phyloP scores from a whole-genome alignment of 352 stramenopile species.

The Phytophthora multivora region DNA sequence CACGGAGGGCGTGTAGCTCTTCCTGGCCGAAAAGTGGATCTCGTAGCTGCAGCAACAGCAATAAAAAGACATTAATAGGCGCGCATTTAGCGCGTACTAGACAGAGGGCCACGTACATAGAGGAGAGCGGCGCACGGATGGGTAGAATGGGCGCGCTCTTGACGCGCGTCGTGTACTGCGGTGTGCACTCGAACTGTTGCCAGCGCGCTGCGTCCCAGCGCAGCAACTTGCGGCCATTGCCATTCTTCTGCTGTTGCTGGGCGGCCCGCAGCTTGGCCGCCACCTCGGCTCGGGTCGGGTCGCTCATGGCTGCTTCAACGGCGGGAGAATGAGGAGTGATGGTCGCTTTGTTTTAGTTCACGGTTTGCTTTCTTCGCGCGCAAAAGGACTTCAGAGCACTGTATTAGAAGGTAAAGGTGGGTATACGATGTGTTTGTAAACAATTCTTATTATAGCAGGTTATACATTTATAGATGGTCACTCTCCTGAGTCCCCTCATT shows the following conservation, averaged over 20 bases:
- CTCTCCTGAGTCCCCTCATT: too few species aligned
- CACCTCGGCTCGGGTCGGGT: slow-evolving; percentile 36
- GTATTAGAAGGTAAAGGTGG: background rate
- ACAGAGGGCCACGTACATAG: slow-evolving; percentile 50
- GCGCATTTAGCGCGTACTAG: background rate
- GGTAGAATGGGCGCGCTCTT: slow-evolving; percentile 66
- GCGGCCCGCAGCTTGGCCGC: slow-evolving; percentile 45
- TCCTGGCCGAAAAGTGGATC: slow-evolving; percentile 72
- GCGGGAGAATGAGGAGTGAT: slow-evolving; percentile 29
- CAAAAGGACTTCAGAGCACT: slow-evolving; percentile 6
- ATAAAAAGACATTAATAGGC: background rate
- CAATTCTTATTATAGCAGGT: background rate
- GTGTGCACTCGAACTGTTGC: slow-evolving; percentile 64
- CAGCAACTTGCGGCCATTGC: slow-evolving; percentile 64
- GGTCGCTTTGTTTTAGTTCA: slow-evolving; percentile 21
- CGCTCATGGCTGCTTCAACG: slow-evolving; percentile 30
- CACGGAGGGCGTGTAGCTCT: slow-evolving; percentile 64
- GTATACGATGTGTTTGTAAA: background rate
- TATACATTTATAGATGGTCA: too few species aligned
- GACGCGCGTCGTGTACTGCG: slow-evolving; percentile 55
- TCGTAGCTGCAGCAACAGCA: slow-evolving; percentile 61
- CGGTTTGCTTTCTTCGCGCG: slow-evolving; percentile 10
- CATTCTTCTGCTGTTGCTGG: slow-evolving; percentile 19
- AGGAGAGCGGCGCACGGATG: slow-evolving; percentile 81
- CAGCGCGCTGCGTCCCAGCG: slow-evolving; percentile 68